Percentiles rank a stretch among this genome's conserved stretches.
These are phyloP conservation scores for Vigna hirtella DNA, from an alignment of 306 rosid genomes.

Conservation along the genomic window DNA sequence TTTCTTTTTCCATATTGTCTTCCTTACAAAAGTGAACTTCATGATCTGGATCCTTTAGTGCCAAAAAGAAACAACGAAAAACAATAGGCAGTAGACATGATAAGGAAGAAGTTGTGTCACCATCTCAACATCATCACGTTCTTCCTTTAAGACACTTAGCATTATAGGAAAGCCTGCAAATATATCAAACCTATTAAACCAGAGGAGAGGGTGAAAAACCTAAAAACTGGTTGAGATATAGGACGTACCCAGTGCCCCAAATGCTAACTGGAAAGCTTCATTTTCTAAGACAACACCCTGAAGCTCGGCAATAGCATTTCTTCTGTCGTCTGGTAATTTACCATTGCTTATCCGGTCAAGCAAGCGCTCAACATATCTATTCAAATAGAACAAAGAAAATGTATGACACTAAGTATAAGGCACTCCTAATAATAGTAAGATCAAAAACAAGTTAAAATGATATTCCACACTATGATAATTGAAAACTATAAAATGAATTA, in stretches of 20 bases:
- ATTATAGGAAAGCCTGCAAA: conserved; percentile 80
- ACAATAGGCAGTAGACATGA: conserved; percentile 28
- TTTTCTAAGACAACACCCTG: conserved; percentile 79
- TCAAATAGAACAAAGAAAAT: conserved; percentile 29
- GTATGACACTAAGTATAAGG: conserved; percentile 23
- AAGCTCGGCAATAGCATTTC: conserved; percentile 79
- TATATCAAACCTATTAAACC: conserved; percentile 25
- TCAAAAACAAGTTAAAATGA: conserved; percentile 4
- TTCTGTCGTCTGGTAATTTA: conserved; percentile 80
- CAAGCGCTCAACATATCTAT: conserved; percentile 82
- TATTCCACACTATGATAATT: neutral
- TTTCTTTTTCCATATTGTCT: neutral
- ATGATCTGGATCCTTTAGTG: conserved; percentile 24
- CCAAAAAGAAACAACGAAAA: conserved; percentile 26
- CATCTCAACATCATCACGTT: conserved; percentile 90
- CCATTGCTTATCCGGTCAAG: conserved; percentile 91
- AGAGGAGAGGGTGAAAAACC: neutral
- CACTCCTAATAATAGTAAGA: conserved; percentile 17
- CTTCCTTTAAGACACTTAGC: conserved; percentile 75
- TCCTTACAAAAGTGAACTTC: neutral
- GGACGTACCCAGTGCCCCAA: conserved; percentile 85
- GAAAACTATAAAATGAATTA: conserved; percentile 2
- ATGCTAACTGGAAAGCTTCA: conserved; percentile 71
- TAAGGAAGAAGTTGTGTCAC: conserved; percentile 49
- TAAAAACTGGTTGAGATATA: neutral